Conservation (phyloP, 768 basidiomycete genomes). For the Heimioporus sp. region DNA sequence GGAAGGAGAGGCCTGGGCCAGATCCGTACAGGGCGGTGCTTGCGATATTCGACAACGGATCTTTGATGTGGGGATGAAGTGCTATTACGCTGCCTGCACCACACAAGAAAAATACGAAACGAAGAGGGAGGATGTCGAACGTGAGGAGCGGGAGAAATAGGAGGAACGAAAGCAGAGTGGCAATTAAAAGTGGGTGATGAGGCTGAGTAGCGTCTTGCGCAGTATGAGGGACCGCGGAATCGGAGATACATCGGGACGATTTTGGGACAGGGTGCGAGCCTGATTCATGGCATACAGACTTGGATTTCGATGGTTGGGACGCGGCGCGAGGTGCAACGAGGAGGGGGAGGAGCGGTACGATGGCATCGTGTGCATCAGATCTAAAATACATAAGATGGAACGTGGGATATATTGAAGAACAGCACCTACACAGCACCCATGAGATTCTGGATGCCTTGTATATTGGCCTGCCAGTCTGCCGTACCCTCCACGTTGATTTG, state of each 20-base stretch:
- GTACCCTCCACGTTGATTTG: constrained; percentile 55
- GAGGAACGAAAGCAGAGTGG: constrained; percentile 42
- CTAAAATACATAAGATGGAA: constrained; percentile 32
- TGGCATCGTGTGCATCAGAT: constrained; percentile 56
- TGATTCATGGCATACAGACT: constrained; percentile 21
- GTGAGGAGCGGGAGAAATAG: constrained; percentile 42
- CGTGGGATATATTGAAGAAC: no score
- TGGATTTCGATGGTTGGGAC: constrained; percentile 41
- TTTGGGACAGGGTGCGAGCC: constrained; percentile 12
- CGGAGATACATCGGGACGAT: background rate
- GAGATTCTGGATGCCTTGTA: constrained; percentile 88
- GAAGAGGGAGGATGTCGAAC: constrained; percentile 43
- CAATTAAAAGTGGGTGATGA: constrained; percentile 34
- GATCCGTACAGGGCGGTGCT: constrained; percentile 7
- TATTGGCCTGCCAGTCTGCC: constrained; percentile 80
- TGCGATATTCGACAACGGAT: background rate
- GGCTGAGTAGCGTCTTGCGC: background rate
- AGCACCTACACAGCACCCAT: constrained; percentile 77
- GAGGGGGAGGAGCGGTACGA: constrained; percentile 44
- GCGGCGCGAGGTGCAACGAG: constrained; percentile 42
- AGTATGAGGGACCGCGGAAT: background rate
- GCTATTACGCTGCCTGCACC: constrained; percentile 14
- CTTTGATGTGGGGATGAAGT: constrained; percentile 11
- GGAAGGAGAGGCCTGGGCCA: constrained; percentile 18
- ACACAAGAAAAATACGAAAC: constrained; percentile 39